Conservation (phyloP, 2,329 filamentous ascomycete species). For the Microcyclosporella mali region DNA sequence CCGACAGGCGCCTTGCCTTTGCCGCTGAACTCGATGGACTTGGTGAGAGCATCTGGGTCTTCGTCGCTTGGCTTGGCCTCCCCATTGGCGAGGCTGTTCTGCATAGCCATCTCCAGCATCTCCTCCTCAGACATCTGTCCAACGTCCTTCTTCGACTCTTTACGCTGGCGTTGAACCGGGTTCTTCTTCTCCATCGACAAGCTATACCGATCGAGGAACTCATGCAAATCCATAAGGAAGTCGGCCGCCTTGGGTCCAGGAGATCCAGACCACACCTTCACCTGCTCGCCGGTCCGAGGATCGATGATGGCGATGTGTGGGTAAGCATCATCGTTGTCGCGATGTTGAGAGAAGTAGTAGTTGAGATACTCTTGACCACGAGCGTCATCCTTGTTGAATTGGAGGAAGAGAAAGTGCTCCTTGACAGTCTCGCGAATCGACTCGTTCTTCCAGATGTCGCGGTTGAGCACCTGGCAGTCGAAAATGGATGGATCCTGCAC, state of each 20-base stretch:
- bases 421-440: conserved; percentile 71
- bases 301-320: conserved; percentile 95
- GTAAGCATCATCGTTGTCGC: conserved; percentile 82
- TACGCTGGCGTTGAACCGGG: conserved; percentile 73
- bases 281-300: conserved; percentile 89
- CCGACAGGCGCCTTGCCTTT: conserved; percentile 51
- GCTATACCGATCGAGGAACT: conserved; percentile 96
- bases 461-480: conserved; percentile 86
- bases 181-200: conserved; percentile 84
- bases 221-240: conserved; percentile 84
- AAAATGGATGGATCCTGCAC: conserved; percentile 91
- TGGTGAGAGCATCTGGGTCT: conserved; percentile 85
- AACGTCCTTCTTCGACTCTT: conserved; percentile 62
- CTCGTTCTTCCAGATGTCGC: conserved; percentile 90
- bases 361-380: conserved; percentile 74
- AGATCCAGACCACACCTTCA: conserved; percentile 88
- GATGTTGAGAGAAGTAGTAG: conserved; percentile 71
- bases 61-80: conserved; percentile 50
- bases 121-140: conserved; percentile 93
- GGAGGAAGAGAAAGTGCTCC: conserved; percentile 93
- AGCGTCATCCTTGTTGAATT: conserved; percentile 82
- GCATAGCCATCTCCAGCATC: conserved; percentile 88
- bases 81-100: conserved; percentile 69
- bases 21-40: conserved; percentile 40
- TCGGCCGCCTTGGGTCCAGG: conserved; percentile 70